Evolutionary conservation across 805 yeast genomes (phyloP).

Genomic region (Candida pini): DNA sequence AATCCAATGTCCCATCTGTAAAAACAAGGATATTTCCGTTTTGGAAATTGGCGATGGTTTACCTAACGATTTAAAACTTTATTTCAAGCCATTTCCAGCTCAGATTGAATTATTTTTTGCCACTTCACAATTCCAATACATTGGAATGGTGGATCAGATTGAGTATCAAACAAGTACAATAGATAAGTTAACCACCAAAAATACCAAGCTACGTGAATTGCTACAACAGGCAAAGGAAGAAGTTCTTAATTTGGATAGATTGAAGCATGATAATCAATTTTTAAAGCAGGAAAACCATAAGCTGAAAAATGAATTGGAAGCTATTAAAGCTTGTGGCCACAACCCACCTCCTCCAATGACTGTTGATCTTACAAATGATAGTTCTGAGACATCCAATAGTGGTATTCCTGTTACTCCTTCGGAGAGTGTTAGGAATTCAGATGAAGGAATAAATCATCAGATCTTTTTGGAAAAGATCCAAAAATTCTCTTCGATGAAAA

Average conservation of each 20-base stretch:
- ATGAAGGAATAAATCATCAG: conserved; percentile 2
- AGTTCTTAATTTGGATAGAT: conserved; percentile 4
- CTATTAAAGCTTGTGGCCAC: not conserved
- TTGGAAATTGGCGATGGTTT: conserved; percentile 8
- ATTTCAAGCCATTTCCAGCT: conserved; percentile 12
- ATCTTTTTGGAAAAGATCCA: conserved; percentile 11
- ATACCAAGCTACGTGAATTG: conserved; percentile 6
- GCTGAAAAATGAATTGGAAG: conserved; percentile 1
- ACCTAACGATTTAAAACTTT: conserved; percentile 11
- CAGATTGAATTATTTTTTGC: conserved; percentile 13
- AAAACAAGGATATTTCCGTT: conserved; percentile 4
- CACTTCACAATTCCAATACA: conserved; percentile 12
- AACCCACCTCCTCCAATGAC: not conserved
- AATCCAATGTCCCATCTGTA: conserved; percentile 9
- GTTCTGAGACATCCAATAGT: too few species aligned
- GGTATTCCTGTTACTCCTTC: too few species aligned
- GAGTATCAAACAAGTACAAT: conserved; percentile 4
- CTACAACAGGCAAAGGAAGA: conserved; percentile 11
- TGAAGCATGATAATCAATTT: conserved; percentile 2
- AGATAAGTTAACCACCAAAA: conserved; percentile 3
- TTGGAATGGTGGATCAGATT: conserved; percentile 7
- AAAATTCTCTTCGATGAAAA: conserved; percentile 8
- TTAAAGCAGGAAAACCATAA: conserved; percentile 1
- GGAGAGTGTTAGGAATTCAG: not conserved
- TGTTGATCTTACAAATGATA: conserved; percentile 5